Evolutionary conservation across 352 stramenopile genomes (phyloP).

Genomic region (Hyaloperonospora arabidopsidis): DNA sequence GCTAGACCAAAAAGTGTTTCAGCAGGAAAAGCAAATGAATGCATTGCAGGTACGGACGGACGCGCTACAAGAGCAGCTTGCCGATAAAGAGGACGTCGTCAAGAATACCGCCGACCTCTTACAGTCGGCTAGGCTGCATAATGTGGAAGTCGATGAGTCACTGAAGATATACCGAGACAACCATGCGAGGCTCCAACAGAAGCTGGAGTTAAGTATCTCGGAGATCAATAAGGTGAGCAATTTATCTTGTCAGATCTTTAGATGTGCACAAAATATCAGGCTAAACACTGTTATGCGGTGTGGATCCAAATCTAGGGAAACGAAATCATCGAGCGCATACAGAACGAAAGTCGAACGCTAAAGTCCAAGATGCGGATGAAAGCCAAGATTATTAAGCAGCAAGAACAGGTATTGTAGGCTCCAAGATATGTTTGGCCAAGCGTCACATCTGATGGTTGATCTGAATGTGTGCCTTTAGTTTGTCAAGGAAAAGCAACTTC

Average conservation of each 20-base stretch:
- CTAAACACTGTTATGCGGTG: slow-evolving; percentile 3
- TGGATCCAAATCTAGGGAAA: slow-evolving; percentile 50
- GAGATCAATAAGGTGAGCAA: slow-evolving; percentile 85
- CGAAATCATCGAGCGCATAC: slow-evolving; percentile 85
- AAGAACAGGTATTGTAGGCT: slow-evolving; percentile 50
- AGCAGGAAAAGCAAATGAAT: slow-evolving; percentile 80
- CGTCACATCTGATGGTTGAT: slow-evolving; percentile 5
- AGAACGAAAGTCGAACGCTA: slow-evolving; percentile 69
- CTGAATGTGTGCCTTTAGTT: slow-evolving; percentile 22
- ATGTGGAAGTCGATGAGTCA: slow-evolving; percentile 80
- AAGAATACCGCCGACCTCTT: slow-evolving; percentile 66
- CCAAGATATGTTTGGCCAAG: neutral
- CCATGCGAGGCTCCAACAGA: slow-evolving; percentile 73
- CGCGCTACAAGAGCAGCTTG: slow-evolving; percentile 67
- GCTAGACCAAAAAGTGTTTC: slow-evolving; percentile 72
- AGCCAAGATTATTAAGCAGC: slow-evolving; percentile 85
- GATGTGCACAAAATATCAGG: neutral
- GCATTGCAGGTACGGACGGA: slow-evolving; percentile 61
- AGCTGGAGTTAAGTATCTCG: slow-evolving; percentile 82
- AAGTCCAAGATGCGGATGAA: slow-evolving; percentile 83
- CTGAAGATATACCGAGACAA: slow-evolving; percentile 85
- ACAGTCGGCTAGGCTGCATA: slow-evolving; percentile 55
- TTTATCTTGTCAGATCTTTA: neutral
- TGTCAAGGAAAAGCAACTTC: slow-evolving; percentile 70
- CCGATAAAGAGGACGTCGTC: slow-evolving; percentile 70